These are phyloP conservation scores for Russula brevipes DNA, from an alignment of 768 basidiomycete species.

Conservation along the genomic window DNA sequence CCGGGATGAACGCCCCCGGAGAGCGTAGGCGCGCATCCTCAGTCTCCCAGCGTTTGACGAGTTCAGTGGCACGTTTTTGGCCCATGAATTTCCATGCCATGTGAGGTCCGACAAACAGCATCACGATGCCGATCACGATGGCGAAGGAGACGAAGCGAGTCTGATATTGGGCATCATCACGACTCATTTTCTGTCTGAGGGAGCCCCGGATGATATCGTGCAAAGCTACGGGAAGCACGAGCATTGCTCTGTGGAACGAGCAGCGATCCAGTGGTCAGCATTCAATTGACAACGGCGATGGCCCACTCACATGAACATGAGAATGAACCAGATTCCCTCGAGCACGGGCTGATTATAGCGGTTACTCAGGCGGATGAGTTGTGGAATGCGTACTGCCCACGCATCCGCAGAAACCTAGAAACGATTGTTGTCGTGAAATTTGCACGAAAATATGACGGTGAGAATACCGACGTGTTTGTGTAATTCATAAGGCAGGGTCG, in stretches of 20 bases:
- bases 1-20: conserved; percentile 31
- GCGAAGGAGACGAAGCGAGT: conserved; percentile 37
- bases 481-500: conserved; percentile 16
- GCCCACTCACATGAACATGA: conserved; percentile 37
- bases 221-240: conserved; percentile 39
- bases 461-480: background rate
- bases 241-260: conserved; percentile 31
- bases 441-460: background rate
- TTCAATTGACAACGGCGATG: background rate
- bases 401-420: conserved; percentile 39
- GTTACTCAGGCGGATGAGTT: conserved; percentile 35
- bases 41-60: conserved; percentile 39
- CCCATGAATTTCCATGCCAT: conserved; percentile 44
- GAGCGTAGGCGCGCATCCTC: conserved; percentile 34
- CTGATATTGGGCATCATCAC: conserved; percentile 26
- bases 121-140: conserved; percentile 36
- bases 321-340: conserved; percentile 41
- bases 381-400: conserved; percentile 42
- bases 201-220: conserved; percentile 35
- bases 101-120: conserved; percentile 41
- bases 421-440: background rate
- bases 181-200: conserved; percentile 22
- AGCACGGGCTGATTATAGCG: conserved; percentile 42
- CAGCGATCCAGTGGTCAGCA: background rate
- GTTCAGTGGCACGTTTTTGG: conserved; percentile 34